Percentiles rank a stretch among this genome's conserved stretches.
Conservation (phyloP, 1,284 basidiomycete genomes). For the Fistulina hepatica region DNA sequence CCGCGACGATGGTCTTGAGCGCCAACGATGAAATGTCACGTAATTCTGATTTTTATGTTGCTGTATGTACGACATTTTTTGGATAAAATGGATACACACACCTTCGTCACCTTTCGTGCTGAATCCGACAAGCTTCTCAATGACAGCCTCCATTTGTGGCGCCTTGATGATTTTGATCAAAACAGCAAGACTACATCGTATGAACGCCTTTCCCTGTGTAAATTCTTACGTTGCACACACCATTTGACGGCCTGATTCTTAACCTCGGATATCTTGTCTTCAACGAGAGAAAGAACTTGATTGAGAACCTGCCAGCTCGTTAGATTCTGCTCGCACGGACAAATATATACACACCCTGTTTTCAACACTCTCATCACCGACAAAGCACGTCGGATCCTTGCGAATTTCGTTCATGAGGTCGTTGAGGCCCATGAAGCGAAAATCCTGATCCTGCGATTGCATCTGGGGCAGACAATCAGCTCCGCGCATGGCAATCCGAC, state of each 20-base stretch:
- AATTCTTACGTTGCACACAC: too few relatives aligned
- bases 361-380: slow-evolving; percentile 75
- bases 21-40: slow-evolving; percentile 91
- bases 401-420: slow-evolving; percentile 84
- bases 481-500: slow-evolving; percentile 1
- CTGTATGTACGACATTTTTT: too few relatives aligned
- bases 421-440: slow-evolving; percentile 88
- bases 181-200: slow-evolving; percentile 65
- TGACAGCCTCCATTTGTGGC: slow-evolving; percentile 72
- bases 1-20: slow-evolving; percentile 88
- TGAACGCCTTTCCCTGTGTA: too few relatives aligned
- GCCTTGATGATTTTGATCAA: slow-evolving; percentile 82
- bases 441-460: slow-evolving; percentile 77
- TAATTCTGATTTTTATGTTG: too few relatives aligned
- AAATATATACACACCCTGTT: slow-evolving; percentile 31
- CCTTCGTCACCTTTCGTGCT: too few relatives aligned
- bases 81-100: too few relatives aligned
- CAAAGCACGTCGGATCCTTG: slow-evolving; percentile 55
- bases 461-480: slow-evolving; percentile 36
- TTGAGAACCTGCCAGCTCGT: slow-evolving; percentile 37
- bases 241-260: slow-evolving; percentile 97
- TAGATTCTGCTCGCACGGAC: not conserved
- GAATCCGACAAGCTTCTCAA: slow-evolving; percentile 80
- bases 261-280: slow-evolving; percentile 94
- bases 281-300: slow-evolving; percentile 74